Evolutionary conservation across 768 basidiomycete species (phyloP), one percentile per base, ranked within the genome.

Genomic region (Serendipita vermifera): DNA sequence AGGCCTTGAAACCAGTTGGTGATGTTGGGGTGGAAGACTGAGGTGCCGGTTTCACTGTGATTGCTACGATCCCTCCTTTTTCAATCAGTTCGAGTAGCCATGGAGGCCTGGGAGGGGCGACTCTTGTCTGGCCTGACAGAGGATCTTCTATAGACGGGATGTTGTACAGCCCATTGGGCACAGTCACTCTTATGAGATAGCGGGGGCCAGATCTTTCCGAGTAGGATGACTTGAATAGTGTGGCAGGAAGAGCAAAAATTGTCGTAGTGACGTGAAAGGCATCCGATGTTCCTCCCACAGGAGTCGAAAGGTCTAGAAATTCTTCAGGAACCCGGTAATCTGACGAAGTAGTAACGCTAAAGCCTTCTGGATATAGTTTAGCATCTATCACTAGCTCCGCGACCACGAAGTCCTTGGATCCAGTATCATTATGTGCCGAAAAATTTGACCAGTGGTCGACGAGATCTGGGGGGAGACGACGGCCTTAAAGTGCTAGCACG

Each of bases 131-230:
- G 14, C 83, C 84, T 24, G 84, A 85, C 59, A 94, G 70, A 7
- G 92, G 92, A 67, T 94, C 88, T 46, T 77, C 72, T 33, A 93
- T 77, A 2, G 85, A 83, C 31, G 82, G 77, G 40, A 82, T 77
- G 65, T 83, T 80, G 64, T 81, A 88, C 59, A 83, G 84, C 17
- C 87, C 82, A 1, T 89, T 94, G 2, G 92, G 92, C 15, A 96
- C 68, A 35, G 77, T 79, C 54, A 97, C 62, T 48, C 87, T 75
- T 13, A 97, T 60, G 41, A 96, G 68, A 68, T 96, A 90, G 40
- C 89, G 77, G 9, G 46, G 17, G 5, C 46, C 46, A 20, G 46
- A 51, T 22, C 46, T 22, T 26, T 51, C 2, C 75, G 74, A 5
- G 78, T 72, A 32, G 69, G 67, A 58, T 75, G 75, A 15, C 67